Evolutionary conservation across 2,329 filamentous ascomycete genomes (phyloP).

Genomic region (Phyllosticta ampelicida): DNA sequence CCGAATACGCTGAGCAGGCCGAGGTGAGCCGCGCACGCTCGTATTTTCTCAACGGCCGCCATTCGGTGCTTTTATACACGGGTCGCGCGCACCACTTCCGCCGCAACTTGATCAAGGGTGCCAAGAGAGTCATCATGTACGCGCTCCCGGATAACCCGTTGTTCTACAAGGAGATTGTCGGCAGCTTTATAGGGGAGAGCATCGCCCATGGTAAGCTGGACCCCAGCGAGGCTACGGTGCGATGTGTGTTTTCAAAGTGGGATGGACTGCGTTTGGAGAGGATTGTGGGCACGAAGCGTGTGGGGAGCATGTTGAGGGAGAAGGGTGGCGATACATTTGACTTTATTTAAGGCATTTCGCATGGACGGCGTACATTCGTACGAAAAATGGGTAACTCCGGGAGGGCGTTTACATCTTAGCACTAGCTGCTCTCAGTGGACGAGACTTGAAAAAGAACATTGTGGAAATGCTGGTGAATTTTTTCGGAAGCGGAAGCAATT

Average conservation of each 20-base stretch:
- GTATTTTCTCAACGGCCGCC: conserved; percentile 74
- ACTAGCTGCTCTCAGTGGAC: no score
- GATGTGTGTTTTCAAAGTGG: conserved; percentile 70
- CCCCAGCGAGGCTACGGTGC: conserved; percentile 38
- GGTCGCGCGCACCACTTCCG: conserved; percentile 96
- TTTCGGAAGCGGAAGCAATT: no score
- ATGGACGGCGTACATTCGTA: not conserved
- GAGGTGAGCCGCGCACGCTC: conserved; percentile 77
- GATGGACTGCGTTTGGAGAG: conserved; percentile 83
- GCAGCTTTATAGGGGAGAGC: conserved; percentile 48
- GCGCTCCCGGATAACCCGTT: conserved; percentile 77
- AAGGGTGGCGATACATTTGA: conserved; percentile 83
- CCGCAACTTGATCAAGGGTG: conserved; percentile 71
- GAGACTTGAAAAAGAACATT: no score
- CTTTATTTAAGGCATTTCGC: conserved; percentile 37
- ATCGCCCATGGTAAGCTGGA: conserved; percentile 48
- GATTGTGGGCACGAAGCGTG: conserved; percentile 69
- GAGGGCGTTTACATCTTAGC: no score
- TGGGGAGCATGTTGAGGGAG: conserved; percentile 74
- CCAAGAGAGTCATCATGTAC: conserved; percentile 79
- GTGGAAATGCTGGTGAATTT: no score
- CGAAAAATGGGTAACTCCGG: no score
- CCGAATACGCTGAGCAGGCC: conserved; percentile 71
- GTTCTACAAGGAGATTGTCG: conserved; percentile 69
- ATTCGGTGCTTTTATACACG: conserved; percentile 79